Percentiles rank a stretch among this genome's conserved stretches.
Evolutionary conservation across 495 filamentous ascomycete genomes (phyloP).

Genomic region (Xylaria intraflava): DNA sequence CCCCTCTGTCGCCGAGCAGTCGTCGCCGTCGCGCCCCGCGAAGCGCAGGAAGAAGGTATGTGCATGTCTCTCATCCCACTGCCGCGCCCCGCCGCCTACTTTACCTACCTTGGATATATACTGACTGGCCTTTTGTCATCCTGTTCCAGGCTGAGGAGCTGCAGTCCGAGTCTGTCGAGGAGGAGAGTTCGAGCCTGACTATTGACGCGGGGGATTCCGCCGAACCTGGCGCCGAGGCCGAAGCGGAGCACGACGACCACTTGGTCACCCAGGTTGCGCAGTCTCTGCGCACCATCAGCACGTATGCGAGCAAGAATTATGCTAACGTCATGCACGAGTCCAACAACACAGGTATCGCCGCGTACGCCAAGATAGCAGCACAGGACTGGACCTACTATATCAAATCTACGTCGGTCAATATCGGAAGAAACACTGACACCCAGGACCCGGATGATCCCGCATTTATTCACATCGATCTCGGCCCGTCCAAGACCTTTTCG

Average conservation of each 20-base stretch:
- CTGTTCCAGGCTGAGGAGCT: slow-evolving; percentile 28
- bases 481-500: slow-evolving; percentile 87
- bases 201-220: slow-evolving; percentile 46
- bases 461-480: slow-evolving; percentile 81
- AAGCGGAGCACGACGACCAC: slow-evolving; percentile 49
- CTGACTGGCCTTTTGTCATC: slow-evolving; percentile 10
- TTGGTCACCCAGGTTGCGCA: slow-evolving; percentile 69
- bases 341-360: slow-evolving; percentile 62
- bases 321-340: slow-evolving; percentile 66
- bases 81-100: not conserved
- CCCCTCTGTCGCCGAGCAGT: slow-evolving; percentile 34
- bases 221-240: slow-evolving; percentile 2
- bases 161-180: slow-evolving; percentile 29
- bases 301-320: slow-evolving; percentile 64
- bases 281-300: slow-evolving; percentile 50
- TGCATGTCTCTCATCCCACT: not conserved
- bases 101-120: slow-evolving; percentile 18
- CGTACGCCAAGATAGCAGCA: slow-evolving; percentile 90
- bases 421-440: slow-evolving; percentile 66
- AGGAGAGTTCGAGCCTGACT: slow-evolving; percentile 36
- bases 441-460: slow-evolving; percentile 29
- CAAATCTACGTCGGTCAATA: slow-evolving; percentile 68
- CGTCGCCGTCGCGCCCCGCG: slow-evolving; percentile 64
- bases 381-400: slow-evolving; percentile 94
- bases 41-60: slow-evolving; percentile 70